These are phyloP conservation scores for Platanthera guangdongensis DNA, from an alignment of 106 monocot species.

Conservation along the genomic window DNA sequence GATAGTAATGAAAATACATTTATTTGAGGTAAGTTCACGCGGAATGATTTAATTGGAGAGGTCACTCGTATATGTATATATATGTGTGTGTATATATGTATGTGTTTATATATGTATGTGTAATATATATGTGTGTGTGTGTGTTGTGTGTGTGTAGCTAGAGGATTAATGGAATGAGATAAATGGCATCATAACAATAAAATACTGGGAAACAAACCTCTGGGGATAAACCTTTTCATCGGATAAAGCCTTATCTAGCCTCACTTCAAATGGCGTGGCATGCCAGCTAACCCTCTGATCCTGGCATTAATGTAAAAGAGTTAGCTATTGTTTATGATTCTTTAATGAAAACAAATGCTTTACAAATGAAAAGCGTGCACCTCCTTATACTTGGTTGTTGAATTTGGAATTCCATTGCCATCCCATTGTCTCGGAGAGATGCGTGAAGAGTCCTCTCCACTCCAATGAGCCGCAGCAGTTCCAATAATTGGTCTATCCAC, in stretches of 20 bases:
- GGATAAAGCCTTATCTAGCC: conserved; percentile 77
- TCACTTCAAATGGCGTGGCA: conserved; percentile 84
- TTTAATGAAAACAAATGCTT: not conserved
- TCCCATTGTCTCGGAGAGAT: conserved; percentile 57
- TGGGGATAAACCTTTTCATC: conserved; percentile 46
- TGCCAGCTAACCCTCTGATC: conserved; percentile 90
- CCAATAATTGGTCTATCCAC: conserved; percentile 77
- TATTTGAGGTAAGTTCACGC: too few relatives aligned
- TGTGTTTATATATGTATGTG: too few relatives aligned
- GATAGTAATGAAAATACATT: too few relatives aligned
- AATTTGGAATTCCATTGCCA: conserved; percentile 97
- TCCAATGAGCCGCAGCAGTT: conserved; percentile 74
- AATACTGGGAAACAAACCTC: conserved; percentile 23
- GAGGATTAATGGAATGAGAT: too few relatives aligned
- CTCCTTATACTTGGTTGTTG: conserved; percentile 93
- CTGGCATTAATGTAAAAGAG: conserved; percentile 23
- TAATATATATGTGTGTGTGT: too few relatives aligned
- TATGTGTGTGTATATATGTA: too few relatives aligned
- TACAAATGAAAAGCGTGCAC: conserved; percentile 14
- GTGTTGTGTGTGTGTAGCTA: too few relatives aligned
- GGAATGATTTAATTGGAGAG: too few relatives aligned
- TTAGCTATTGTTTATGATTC: not conserved
- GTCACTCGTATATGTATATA: too few relatives aligned
- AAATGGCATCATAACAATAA: not conserved
- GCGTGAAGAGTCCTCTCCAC: conserved; percentile 35